Percentiles rank a stretch among this genome's conserved stretches.
Evolutionary conservation across 306 rosid genomes (phyloP).

Genomic region (Elaeagnus macrophylla): DNA sequence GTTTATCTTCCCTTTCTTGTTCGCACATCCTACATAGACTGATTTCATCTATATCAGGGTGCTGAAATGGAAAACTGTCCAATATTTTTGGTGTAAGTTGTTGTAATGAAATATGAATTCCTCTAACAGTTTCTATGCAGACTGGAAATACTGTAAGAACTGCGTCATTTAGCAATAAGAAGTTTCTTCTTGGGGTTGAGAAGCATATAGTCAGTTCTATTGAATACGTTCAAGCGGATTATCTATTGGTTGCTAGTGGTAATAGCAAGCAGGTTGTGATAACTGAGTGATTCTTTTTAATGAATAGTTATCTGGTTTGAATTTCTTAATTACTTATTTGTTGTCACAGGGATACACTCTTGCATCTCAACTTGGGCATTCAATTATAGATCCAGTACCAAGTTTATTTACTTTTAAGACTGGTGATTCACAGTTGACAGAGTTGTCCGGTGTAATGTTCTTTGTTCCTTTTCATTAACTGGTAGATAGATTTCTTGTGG

Average conservation of each 20-base stretch:
- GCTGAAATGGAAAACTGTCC: conserved; percentile 1
- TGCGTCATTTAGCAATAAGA: conserved; percentile 37
- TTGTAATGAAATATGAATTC: conserved; percentile 32
- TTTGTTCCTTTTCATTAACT: conserved; percentile 11
- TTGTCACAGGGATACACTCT: conserved; percentile 66
- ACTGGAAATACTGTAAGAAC: conserved; percentile 57
- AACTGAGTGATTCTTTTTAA: conserved; percentile 20
- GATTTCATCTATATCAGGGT: neutral
- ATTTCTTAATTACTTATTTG: conserved; percentile 22
- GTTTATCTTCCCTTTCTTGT: neutral
- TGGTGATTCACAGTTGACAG: conserved; percentile 52
- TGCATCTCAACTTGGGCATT: conserved; percentile 90
- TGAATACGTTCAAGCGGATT: conserved; percentile 63
- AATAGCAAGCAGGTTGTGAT: conserved; percentile 73
- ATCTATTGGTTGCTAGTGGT: conserved; percentile 82
- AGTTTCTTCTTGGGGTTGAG: conserved; percentile 57
- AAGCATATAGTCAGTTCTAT: conserved; percentile 25
- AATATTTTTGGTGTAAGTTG: conserved; percentile 9
- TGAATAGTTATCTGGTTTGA: conserved; percentile 9
- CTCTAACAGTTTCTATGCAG: conserved; percentile 66
- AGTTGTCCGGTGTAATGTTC: conserved; percentile 72
- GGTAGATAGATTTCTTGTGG: neutral
- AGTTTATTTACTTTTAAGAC: conserved; percentile 89
- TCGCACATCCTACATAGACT: neutral
- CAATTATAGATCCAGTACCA: conserved; percentile 76